Evolutionary conservation across 1,139 yeast species (phyloP).

Genomic region (Eremothecium coryli): DNA sequence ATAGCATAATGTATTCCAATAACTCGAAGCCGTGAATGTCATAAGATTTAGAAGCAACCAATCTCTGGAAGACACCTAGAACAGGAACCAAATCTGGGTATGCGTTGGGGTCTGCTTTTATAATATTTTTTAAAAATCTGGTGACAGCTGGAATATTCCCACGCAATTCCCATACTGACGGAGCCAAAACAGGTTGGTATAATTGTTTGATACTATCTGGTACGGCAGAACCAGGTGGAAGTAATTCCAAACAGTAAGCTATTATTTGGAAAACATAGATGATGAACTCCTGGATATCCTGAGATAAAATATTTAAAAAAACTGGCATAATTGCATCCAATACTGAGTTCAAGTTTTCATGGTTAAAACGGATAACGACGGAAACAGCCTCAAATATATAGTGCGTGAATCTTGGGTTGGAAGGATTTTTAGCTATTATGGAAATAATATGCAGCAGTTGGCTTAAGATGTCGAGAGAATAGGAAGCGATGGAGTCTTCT

Average conservation of each 20-base stretch:
- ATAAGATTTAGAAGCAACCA: conserved; percentile 74
- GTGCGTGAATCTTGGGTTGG: conserved; percentile 90
- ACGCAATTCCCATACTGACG: conserved; percentile 82
- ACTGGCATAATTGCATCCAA: conserved; percentile 58
- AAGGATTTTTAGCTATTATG: conserved; percentile 77
- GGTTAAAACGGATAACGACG: conserved; percentile 52
- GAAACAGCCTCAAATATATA: conserved; percentile 85
- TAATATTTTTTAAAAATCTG: conserved; percentile 63
- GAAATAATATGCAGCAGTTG: conserved; percentile 63
- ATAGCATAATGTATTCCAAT: conserved; percentile 56
- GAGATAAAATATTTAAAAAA: conserved; percentile 56
- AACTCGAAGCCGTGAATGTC: conserved; percentile 81
- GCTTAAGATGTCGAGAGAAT: conserved; percentile 40
- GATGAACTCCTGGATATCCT: conserved; percentile 87
- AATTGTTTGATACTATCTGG: conserved; percentile 60
- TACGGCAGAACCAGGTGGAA: conserved; percentile 41
- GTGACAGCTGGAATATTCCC: conserved; percentile 94
- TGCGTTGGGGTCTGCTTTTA: conserved; percentile 49
- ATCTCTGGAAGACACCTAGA: conserved; percentile 92
- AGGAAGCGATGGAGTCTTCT: conserved; percentile 47
- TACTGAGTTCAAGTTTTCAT: conserved; percentile 35
- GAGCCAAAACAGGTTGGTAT: conserved; percentile 75
- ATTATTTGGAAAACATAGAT: conserved; percentile 88
- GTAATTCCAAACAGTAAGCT: conserved; percentile 63
- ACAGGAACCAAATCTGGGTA: conserved; percentile 61